phyloP scores from a whole-genome alignment of 192 early-diverging fungal genomes.

The Cetraspora pellucida region DNA sequence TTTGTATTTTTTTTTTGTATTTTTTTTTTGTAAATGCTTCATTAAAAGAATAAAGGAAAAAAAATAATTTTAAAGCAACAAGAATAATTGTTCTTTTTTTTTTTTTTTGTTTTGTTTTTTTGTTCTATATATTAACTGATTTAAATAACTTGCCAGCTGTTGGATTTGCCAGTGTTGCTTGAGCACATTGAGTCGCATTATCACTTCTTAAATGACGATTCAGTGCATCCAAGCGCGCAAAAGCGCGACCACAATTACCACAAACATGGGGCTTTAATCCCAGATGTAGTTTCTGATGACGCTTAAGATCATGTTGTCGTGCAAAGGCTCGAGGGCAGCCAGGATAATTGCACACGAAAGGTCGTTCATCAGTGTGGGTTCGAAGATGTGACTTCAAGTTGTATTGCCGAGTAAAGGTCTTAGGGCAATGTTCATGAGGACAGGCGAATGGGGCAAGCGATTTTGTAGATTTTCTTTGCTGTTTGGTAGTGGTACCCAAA shows the following conservation, averaged over 20 bases:
- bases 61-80: no score
- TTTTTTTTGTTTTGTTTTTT: no score
- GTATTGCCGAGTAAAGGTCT: slow-evolving; percentile 74
- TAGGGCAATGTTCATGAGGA: slow-evolving; percentile 61
- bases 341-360: slow-evolving; percentile 67
- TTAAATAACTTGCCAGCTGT: slow-evolving; percentile 21
- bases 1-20: no score
- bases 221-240: slow-evolving; percentile 81
- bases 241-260: slow-evolving; percentile 72
- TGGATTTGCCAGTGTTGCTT: slow-evolving; percentile 38
- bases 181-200: slow-evolving; percentile 59
- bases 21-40: no score
- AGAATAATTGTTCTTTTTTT: no score
- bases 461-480: slow-evolving; percentile 26
- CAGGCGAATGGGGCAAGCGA: slow-evolving; percentile 30
- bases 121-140: slow-evolving; percentile 10
- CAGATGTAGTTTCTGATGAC: slow-evolving; percentile 80
- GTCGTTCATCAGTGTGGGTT: slow-evolving; percentile 76
- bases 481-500: slow-evolving; percentile 10
- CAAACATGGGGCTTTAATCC: slow-evolving; percentile 78
- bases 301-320: slow-evolving; percentile 89
- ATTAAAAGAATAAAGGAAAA: no score
- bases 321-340: slow-evolving; percentile 81
- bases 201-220: slow-evolving; percentile 72
- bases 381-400: slow-evolving; percentile 76